These are phyloP conservation scores for Nicotiana knightiana DNA, from an alignment of 257 asterid species.

Conservation along the genomic window DNA sequence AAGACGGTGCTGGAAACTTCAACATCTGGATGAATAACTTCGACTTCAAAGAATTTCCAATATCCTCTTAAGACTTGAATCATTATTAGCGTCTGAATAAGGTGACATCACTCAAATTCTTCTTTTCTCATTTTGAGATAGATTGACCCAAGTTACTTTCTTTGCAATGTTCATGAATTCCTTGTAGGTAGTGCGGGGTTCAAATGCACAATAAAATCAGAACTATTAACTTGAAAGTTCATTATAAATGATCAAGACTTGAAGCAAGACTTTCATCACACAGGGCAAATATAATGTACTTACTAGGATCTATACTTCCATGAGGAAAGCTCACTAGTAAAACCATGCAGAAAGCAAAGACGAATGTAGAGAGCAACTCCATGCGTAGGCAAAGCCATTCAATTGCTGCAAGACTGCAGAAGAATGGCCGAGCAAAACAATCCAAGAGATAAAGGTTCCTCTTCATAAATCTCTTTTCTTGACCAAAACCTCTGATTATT, in stretches of 20 bases:
- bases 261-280: background rate
- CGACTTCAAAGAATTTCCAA: background rate
- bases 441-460: constrained; percentile 95
- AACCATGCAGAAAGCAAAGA: constrained; percentile 94
- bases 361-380: constrained; percentile 96
- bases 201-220: background rate
- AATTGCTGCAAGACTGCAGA: constrained; percentile 95
- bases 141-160: background rate
- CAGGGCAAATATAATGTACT: constrained; percentile 21
- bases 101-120: background rate
- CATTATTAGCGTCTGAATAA: background rate
- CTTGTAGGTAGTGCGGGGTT: background rate
- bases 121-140: background rate
- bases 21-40: background rate
- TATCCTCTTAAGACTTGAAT: background rate
- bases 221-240: background rate
- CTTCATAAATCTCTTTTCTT: constrained; percentile 97
- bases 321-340: constrained; percentile 95
- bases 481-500: constrained; percentile 97
- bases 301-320: constrained; percentile 94
- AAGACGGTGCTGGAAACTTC: no score
- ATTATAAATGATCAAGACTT: background rate
- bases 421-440: constrained; percentile 97
- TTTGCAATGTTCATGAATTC: background rate
- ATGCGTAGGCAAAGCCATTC: constrained; percentile 99